A percentile compares a stretch with the other conserved stretches of the same genome.
These are phyloP conservation scores for Xylaria sp. DNA, from an alignment of 2,329 filamentous ascomycete species.

Conservation along the genomic window DNA sequence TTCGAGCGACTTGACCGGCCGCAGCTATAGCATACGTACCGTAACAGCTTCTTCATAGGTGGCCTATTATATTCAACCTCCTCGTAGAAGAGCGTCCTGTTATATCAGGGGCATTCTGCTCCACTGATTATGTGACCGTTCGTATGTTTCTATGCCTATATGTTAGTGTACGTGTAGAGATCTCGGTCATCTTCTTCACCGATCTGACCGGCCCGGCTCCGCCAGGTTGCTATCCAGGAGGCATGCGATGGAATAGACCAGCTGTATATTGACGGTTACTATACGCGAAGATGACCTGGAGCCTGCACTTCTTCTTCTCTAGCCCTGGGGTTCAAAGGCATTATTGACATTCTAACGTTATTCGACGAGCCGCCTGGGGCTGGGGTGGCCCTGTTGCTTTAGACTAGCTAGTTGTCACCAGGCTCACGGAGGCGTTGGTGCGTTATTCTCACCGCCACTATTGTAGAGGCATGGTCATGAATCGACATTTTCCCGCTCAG, in stretches of 20 bases:
- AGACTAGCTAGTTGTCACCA: not conserved
- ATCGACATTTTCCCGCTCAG: not conserved
- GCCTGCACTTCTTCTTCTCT: not conserved
- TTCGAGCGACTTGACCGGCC: too few relatives aligned
- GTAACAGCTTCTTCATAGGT: not conserved
- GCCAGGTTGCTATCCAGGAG: not conserved
- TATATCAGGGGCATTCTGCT: not conserved
- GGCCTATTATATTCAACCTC: not conserved
- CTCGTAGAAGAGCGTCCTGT: not conserved
- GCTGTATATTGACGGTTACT: not conserved
- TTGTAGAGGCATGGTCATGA: not conserved
- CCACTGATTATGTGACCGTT: not conserved
- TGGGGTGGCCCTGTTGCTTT: not conserved
- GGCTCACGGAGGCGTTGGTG: not conserved
- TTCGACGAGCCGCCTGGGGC: not conserved
- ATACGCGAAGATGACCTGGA: conserved; percentile 52
- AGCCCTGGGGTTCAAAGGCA: too few relatives aligned
- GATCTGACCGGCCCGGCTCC: not conserved
- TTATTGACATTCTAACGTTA: not conserved
- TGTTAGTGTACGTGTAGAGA: too few relatives aligned
- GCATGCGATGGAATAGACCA: not conserved
- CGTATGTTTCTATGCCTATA: not conserved
- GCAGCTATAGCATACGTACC: too few relatives aligned
- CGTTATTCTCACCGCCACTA: not conserved
- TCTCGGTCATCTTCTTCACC: not conserved